These are phyloP conservation scores for Chalaropsis ovoidea DNA, from an alignment of 2,329 filamentous ascomycete species.

Conservation along the genomic window DNA sequence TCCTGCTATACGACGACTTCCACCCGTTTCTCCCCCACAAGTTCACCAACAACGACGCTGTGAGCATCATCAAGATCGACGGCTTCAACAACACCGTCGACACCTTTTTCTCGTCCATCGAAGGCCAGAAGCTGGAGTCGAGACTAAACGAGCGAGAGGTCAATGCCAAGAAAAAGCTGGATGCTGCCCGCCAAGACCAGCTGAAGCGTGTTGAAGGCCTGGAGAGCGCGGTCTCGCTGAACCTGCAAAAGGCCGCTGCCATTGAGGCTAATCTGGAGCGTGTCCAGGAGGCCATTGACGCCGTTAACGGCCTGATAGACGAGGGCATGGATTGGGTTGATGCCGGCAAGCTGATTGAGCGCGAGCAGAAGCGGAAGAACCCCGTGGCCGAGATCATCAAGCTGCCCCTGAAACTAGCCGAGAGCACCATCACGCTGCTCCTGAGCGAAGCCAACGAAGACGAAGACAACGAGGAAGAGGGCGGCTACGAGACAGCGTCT, in stretches of 20 bases:
- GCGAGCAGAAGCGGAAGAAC: conserved; percentile 71
- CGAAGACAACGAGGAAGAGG: conserved; percentile 51
- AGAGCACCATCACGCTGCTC: conserved; percentile 74
- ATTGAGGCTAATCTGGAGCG: conserved; percentile 85
- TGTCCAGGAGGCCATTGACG: conserved; percentile 85
- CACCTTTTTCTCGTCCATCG: conserved; percentile 92
- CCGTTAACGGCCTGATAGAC: conserved; percentile 79
- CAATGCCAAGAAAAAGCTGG: conserved; percentile 70
- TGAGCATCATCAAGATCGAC: conserved; percentile 64
- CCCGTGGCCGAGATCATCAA: conserved; percentile 79
- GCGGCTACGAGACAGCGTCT: conserved; percentile 50
- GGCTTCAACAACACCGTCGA: conserved; percentile 91
- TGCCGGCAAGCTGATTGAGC: conserved; percentile 75
- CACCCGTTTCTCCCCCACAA: conserved; percentile 83
- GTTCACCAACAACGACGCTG: conserved; percentile 55
- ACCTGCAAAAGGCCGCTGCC: conserved; percentile 77
- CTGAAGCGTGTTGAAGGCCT: conserved; percentile 73
- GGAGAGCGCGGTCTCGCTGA: conserved; percentile 68
- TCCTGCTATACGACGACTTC: conserved; percentile 81
- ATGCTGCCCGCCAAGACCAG: conserved; percentile 75
- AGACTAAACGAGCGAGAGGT: conserved; percentile 72
- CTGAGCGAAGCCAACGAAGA: conserved; percentile 61
- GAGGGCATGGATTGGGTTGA: conserved; percentile 98
- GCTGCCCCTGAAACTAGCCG: conserved; percentile 76
- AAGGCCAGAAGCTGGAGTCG: conserved; percentile 85